Base-by-base conservation (phyloP, 2,329 filamentous ascomycete species). In the Emergomyces orientalis region DNA sequence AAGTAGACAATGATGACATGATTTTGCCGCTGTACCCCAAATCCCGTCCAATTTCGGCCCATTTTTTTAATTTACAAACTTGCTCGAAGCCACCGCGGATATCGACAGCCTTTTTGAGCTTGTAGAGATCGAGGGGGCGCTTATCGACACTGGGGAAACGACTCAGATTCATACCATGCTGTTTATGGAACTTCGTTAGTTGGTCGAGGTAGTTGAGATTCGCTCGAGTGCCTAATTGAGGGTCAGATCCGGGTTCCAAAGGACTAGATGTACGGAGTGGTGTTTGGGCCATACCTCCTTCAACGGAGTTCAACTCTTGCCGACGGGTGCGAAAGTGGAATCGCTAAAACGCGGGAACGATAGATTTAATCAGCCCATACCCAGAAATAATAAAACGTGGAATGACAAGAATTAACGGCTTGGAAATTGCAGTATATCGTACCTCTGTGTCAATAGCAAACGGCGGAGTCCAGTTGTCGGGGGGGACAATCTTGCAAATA, bases 21-120 rank as follows among this genome's bases (percentile, higher is more conserved):
- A 99, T 99, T 80, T 99, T 99, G 73, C 94, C 94, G 72, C 93
- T 97, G 77, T 99, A 99, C 62, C 94, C 94, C 57, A 99, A 79
- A 73, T 97, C 94, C 71, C 94, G 87, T 41, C 94, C 94, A 69
- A 99, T 97, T 75, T 99, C 94, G 19, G 94, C 94, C 94, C 94
- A 99, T 79, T 97, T 97, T 78, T 99, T 99, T 62, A 88, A 83
- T 76, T 96, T 97, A 82, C 94, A 99, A 54, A 99, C 94, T 72
- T 90, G 90, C 62, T 97, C 92, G 70, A 99, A 99, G 2, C 94
- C 94, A 56, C 94, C 94, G 65, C 94, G 86, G 37, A 90, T 88
- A 73, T 97, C 94, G 43, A 99, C 94, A 0, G 93, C 93, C 73
- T 97, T 97, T 76, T 97, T 97, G 64, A 99, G 80, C 70, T 93